Conservation (phyloP, 768 basidiomycete genomes). For the Leccinum subgranulosum region DNA sequence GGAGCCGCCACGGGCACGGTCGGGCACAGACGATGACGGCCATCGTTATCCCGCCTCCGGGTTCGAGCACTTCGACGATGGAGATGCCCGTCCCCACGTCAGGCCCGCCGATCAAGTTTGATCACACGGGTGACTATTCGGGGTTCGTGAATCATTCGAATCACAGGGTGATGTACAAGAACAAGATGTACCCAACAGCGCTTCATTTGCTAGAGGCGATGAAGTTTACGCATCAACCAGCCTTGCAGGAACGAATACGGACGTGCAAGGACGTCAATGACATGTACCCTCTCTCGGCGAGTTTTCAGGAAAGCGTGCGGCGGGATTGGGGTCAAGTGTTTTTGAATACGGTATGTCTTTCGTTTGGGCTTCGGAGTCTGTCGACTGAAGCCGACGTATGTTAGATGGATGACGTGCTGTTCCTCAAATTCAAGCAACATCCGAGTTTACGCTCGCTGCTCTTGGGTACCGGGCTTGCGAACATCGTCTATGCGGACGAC, state of each 20-base stretch:
- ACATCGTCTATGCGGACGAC: conserved; percentile 52
- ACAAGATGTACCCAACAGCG: conserved; percentile 61
- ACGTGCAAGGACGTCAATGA: conserved; percentile 36
- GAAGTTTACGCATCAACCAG: conserved; percentile 55
- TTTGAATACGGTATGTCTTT: conserved; percentile 44
- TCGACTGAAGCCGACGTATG: background rate
- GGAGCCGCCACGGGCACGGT: conserved; percentile 16
- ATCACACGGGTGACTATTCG: conserved; percentile 38
- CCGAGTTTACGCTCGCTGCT: conserved; percentile 51
- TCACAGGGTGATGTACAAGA: conserved; percentile 55
- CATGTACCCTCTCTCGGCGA: conserved; percentile 35
- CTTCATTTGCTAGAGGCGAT: conserved; percentile 75
- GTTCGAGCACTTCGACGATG: background rate
- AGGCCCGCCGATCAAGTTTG: conserved; percentile 36
- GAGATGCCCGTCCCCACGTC: conserved; percentile 17
- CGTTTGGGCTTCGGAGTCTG: background rate
- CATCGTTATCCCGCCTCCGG: conserved; percentile 22
- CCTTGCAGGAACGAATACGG: conserved; percentile 58
- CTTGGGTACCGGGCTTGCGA: conserved; percentile 47
- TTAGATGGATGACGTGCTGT: conserved; percentile 69
- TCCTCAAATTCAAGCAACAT: conserved; percentile 71
- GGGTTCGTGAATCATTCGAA: conserved; percentile 67
- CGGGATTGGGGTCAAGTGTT: conserved; percentile 57
- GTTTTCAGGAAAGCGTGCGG: conserved; percentile 37
- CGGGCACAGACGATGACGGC: conserved; percentile 21